Evolutionary conservation across 192 early-diverging fungal genomes (phyloP).

Genomic region (Dispira parvispora): DNA sequence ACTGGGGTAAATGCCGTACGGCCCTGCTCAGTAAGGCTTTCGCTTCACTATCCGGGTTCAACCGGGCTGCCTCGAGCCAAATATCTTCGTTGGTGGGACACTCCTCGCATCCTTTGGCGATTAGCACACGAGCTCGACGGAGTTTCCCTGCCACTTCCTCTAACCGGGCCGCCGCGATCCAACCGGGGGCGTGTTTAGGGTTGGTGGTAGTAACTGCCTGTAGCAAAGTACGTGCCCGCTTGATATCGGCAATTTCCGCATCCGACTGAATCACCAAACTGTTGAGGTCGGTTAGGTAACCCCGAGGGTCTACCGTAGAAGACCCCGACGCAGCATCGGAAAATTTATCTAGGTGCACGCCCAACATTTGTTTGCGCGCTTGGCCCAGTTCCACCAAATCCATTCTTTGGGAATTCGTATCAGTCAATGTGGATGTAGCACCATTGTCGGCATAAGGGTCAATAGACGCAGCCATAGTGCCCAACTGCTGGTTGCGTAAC

Average conservation of each 20-base stretch:
- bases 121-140: constrained; percentile 64
- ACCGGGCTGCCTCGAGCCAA: constrained; percentile 89
- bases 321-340: constrained; percentile 76
- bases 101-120: constrained; percentile 83
- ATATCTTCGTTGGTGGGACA: constrained; percentile 91
- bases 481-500: not conserved
- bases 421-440: not conserved
- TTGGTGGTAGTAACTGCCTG: constrained; percentile 84
- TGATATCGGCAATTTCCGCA: constrained; percentile 62
- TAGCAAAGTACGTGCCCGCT: constrained; percentile 74
- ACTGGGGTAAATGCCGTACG: constrained; percentile 72
- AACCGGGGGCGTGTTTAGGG: constrained; percentile 91
- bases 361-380: constrained; percentile 80
- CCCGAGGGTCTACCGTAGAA: constrained; percentile 86
- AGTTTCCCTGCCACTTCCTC: constrained; percentile 85
- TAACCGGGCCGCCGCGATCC: constrained; percentile 93
- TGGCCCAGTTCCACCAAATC: constrained; percentile 87
- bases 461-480: not conserved
- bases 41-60: constrained; percentile 70
- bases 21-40: constrained; percentile 85
- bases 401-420: constrained; percentile 21
- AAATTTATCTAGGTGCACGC: constrained; percentile 78
- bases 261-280: constrained; percentile 61
- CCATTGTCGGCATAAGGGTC: not conserved
- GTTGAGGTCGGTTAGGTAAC: constrained; percentile 88